phyloP scores from a whole-genome alignment of 140 eudicot genomes.

The Oenanthe javanica region DNA sequence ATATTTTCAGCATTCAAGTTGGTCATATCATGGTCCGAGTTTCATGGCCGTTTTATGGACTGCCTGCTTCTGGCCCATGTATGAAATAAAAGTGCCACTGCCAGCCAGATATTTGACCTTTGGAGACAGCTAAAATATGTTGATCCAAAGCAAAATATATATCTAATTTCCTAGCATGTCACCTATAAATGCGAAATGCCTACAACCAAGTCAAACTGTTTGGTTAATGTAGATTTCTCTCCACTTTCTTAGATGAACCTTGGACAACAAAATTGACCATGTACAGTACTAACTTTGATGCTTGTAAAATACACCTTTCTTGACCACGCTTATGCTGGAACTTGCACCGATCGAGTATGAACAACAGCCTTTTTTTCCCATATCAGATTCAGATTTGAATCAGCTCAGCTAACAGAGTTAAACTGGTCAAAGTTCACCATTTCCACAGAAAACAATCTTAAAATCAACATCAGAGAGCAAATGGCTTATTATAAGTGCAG shows the following conservation, averaged over 20 bases:
- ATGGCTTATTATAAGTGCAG: not conserved
- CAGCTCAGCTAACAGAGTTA: not conserved
- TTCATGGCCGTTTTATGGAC: not conserved
- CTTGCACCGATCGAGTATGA: not conserved
- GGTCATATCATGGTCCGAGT: not conserved
- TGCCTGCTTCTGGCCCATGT: not conserved
- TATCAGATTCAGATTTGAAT: not conserved
- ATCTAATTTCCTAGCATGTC: not conserved
- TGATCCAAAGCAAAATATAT: not conserved
- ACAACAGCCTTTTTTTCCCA: not conserved
- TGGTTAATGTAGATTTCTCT: slow-evolving; percentile 8
- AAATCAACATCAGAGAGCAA: not conserved
- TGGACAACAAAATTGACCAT: not conserved
- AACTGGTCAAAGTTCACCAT: not conserved
- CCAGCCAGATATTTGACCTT: too few species aligned
- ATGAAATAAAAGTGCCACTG: too few species aligned
- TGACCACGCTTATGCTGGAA: not conserved
- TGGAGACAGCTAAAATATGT: too few species aligned
- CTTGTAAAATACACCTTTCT: not conserved
- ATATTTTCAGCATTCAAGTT: not conserved
- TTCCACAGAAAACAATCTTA: not conserved
- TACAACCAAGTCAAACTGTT: slow-evolving; percentile 1
- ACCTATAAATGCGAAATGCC: not conserved
- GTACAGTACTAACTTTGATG: not conserved
- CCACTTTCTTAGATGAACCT: not conserved